phyloP scores from a whole-genome alignment of 1,284 basidiomycete genomes.

The Caloboletus firmus region DNA sequence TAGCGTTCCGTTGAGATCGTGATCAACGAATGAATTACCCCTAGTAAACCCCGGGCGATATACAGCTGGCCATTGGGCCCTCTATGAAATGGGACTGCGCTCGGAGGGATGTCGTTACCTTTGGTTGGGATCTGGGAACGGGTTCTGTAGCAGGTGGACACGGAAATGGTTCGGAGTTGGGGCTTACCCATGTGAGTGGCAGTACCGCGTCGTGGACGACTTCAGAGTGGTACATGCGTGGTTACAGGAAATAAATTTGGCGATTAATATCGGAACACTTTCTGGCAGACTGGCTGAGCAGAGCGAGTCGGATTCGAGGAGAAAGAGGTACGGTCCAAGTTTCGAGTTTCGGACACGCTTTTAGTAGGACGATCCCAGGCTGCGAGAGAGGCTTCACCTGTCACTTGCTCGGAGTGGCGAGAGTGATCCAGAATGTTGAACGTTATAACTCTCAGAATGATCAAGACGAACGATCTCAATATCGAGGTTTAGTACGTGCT shows the following conservation, averaged over 20 bases:
- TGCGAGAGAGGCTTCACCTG: background rate
- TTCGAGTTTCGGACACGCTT: background rate
- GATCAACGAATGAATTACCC: slow-evolving; percentile 5
- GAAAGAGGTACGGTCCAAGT: background rate
- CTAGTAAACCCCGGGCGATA: slow-evolving; percentile 20
- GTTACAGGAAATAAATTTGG: background rate
- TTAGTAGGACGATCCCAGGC: slow-evolving; percentile 1
- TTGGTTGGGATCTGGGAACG: slow-evolving; percentile 15
- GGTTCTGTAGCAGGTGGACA: background rate
- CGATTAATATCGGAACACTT: background rate
- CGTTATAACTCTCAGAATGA: slow-evolving; percentile 12
- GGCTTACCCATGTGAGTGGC: slow-evolving; percentile 25
- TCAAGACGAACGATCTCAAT: background rate
- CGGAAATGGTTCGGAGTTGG: too few species aligned
- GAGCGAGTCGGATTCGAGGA: background rate
- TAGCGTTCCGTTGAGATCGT: slow-evolving; percentile 1
- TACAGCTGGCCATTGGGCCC: slow-evolving; percentile 16
- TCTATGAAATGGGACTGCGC: slow-evolving; percentile 19
- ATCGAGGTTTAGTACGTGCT: background rate
- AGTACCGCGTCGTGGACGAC: background rate
- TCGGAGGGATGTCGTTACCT: slow-evolving; percentile 25
- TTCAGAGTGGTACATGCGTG: slow-evolving; percentile 8
- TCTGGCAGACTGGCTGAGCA: background rate
- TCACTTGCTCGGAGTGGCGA: background rate
- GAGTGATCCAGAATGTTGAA: background rate